phyloP scores from a whole-genome alignment of 768 basidiomycete genomes.

The Suillus ampliporus region DNA sequence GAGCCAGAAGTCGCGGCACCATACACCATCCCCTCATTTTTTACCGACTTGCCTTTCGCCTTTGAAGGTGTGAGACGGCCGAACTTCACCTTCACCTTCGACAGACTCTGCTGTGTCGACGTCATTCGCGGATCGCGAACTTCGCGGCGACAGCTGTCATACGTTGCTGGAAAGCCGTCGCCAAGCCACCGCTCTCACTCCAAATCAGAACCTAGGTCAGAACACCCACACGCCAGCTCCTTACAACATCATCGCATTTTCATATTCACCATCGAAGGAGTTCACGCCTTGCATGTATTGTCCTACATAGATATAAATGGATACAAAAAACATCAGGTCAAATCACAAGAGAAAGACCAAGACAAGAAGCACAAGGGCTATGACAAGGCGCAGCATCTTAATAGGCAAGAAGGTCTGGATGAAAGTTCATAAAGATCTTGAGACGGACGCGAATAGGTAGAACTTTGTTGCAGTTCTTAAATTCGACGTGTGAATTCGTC shows the following conservation, averaged over 20 bases:
- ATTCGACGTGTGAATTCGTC: constrained; percentile 53
- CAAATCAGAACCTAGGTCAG: too few relatives aligned
- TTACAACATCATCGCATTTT: too few relatives aligned
- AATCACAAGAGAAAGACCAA: constrained; percentile 31
- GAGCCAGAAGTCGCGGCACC: constrained; percentile 29
- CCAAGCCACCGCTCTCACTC: constrained; percentile 32
- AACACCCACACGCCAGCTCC: too few relatives aligned
- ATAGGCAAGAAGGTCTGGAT: constrained; percentile 67
- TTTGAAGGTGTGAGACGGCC: constrained; percentile 35
- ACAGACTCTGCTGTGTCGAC: constrained; percentile 21
- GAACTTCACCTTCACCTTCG: constrained; percentile 21
- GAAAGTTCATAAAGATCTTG: constrained; percentile 65
- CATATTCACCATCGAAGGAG: too few relatives aligned
- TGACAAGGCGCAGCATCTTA: constrained; percentile 55
- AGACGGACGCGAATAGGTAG: constrained; percentile 60
- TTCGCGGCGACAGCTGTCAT: constrained; percentile 20
- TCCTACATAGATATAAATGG: too few relatives aligned
- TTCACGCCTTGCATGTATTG: too few relatives aligned
- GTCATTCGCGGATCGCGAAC: constrained; percentile 16
- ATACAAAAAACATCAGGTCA: too few relatives aligned
- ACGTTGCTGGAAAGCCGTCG: constrained; percentile 21
- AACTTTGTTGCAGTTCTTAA: constrained; percentile 60
- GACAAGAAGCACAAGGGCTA: constrained; percentile 45
- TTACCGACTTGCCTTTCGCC: constrained; percentile 23
- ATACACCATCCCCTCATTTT: constrained; percentile 25